Evolutionary conservation across 768 basidiomycete genomes (phyloP).

Genomic region (Leccinum pellstonianum): DNA sequence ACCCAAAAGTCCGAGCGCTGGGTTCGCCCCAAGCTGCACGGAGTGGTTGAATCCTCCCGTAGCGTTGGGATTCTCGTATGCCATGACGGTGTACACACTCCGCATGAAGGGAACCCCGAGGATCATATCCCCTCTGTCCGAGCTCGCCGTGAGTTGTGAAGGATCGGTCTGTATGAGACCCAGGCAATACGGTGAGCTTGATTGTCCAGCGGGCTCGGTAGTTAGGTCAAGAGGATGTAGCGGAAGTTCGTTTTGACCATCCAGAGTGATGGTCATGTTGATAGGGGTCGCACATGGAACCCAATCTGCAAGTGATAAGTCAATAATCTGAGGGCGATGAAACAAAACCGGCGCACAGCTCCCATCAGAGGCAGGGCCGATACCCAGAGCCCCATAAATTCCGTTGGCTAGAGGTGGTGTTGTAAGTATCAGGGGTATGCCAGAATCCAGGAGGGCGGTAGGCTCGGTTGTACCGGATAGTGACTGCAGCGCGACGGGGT

Average conservation of each 20-base stretch:
- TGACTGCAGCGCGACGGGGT: constrained; percentile 43
- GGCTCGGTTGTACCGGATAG: constrained; percentile 45
- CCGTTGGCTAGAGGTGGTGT: constrained; percentile 62
- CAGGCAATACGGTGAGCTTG: constrained; percentile 48
- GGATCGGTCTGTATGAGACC: constrained; percentile 68
- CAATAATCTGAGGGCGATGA: neutral
- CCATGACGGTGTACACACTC: constrained; percentile 76
- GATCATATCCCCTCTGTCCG: constrained; percentile 61
- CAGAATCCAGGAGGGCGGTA: constrained; percentile 71
- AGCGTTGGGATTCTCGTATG: constrained; percentile 49
- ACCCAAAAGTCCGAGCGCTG: constrained; percentile 58
- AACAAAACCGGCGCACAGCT: constrained; percentile 48
- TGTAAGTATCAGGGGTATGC: constrained; percentile 65
- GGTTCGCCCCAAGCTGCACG: constrained; percentile 24
- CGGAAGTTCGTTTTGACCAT: constrained; percentile 53
- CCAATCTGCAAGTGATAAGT: constrained; percentile 50
- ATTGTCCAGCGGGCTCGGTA: constrained; percentile 41
- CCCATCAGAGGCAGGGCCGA: constrained; percentile 57
- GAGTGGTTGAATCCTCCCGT: constrained; percentile 45
- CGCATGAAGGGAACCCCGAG: constrained; percentile 79
- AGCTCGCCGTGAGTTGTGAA: constrained; percentile 36
- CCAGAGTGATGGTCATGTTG: constrained; percentile 68
- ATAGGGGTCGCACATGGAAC: constrained; percentile 69
- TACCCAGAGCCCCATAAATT: constrained; percentile 73
- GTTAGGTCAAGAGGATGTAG: constrained; percentile 79